Evolutionary conservation across 139 green algal genomes (phyloP), one percentile per base, ranked within the genome.

Genomic region (Edaphochlamys debaryana): DNA sequence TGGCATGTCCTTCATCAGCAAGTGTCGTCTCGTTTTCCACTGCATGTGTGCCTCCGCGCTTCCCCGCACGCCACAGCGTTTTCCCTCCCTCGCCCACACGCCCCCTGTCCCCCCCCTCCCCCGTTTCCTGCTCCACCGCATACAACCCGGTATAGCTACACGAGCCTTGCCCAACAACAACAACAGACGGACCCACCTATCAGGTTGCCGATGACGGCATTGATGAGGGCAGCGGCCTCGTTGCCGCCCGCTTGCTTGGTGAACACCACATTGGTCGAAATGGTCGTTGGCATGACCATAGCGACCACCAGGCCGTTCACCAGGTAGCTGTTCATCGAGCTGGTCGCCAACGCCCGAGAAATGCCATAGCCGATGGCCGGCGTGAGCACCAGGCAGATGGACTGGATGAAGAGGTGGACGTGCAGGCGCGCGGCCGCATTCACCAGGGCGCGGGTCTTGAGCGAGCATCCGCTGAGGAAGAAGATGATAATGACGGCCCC

Each of bases 401-500:
- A 73, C 62, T 92, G 87, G n/a, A 90, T 81, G 50, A 86, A 71
- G 0, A 89, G 34, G 52, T 92, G 88, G 9, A 89, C 23, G 36
- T 79, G 74, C 7, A 88, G 32, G 38, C 87, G 74, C 30, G 63
- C 74, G 37, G 68, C 64, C 17, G 86, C 88, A 11, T 52, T 69
- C 23, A 87, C 2, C 15, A 92, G 69, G 34, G 74, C 85, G 34
- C 69, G 74, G 0, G 81, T 92, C 67, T 92, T 92, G 5, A 92
- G 64, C 0, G 77, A 82, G 25, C 81, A 40, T 20, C 88, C 88
- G 3, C 67, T 79, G 20, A 92, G 85, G 36, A 92, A 64, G 75
- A 92, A 92, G 56, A 92, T 92, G 45, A 90, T 38, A n/a, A 92
- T 86, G 56, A 90, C 85, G 15, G 88, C 88, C 37, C 85, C 37